These are phyloP conservation scores for Leccinum sublutescens DNA, from an alignment of 768 basidiomycete genomes.

Conservation along the genomic window DNA sequence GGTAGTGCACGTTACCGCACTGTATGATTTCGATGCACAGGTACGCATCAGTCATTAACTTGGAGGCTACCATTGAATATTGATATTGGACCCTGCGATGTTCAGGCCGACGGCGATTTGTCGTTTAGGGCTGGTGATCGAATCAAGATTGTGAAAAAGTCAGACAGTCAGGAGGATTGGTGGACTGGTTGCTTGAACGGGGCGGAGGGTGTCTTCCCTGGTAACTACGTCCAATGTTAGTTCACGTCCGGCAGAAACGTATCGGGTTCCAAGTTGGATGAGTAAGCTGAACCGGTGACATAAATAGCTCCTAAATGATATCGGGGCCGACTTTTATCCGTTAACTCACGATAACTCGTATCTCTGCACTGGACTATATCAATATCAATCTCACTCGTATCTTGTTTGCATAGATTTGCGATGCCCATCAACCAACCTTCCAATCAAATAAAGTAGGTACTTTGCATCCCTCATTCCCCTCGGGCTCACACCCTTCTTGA, in stretches of 20 bases:
- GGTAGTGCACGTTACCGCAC: slow-evolving; percentile 79
- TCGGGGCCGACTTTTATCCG: slow-evolving; percentile 8
- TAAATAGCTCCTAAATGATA: slow-evolving; percentile 17
- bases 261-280: not conserved
- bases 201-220: slow-evolving; percentile 86
- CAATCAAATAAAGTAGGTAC: slow-evolving; percentile 78
- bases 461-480: not conserved
- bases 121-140: slow-evolving; percentile 86
- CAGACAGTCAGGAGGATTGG: slow-evolving; percentile 88
- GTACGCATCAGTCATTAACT: slow-evolving; percentile 34
- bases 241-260: not conserved
- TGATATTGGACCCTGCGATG: not conserved
- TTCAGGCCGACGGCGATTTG: slow-evolving; percentile 85
- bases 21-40: slow-evolving; percentile 95
- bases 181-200: slow-evolving; percentile 93
- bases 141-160: slow-evolving; percentile 86
- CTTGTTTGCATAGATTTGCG: not conserved
- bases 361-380: not conserved
- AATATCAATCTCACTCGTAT: not conserved
- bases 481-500: slow-evolving; percentile 31
- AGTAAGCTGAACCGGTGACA: not conserved
- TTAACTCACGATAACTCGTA: not conserved
- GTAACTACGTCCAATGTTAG: slow-evolving; percentile 42
- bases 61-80: not conserved
- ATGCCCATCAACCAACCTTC: slow-evolving; percentile 78